These are phyloP conservation scores for Takakia lepidozioides DNA, from an alignment of 225 moss, liverwort and hornwort genomes.

Conservation along the genomic window DNA sequence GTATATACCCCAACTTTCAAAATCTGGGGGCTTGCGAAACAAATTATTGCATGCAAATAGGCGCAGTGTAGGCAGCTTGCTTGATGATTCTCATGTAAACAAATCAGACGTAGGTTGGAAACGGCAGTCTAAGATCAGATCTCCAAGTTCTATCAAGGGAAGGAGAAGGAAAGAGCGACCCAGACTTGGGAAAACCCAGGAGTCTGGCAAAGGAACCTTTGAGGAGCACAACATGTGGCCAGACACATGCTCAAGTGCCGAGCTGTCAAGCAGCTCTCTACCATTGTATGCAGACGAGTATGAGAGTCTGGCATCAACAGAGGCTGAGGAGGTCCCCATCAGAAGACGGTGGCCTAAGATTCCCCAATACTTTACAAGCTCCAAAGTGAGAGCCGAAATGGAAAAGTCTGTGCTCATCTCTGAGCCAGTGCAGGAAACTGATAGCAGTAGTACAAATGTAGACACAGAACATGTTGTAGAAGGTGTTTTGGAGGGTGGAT, in stretches of 20 bases:
- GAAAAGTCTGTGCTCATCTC: slow-evolving; percentile 16
- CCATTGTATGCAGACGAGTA: slow-evolving; percentile 15
- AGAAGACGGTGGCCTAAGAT: slow-evolving; percentile 37
- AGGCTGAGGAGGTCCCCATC: slow-evolving; percentile 15
- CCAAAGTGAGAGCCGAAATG: slow-evolving; percentile 7
- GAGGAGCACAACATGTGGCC: slow-evolving; percentile 17
- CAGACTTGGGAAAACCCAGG: slow-evolving; percentile 21
- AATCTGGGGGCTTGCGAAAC: slow-evolving; percentile 1
- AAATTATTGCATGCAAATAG: neutral
- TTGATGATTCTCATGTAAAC: slow-evolving; percentile 1
- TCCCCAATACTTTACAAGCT: slow-evolving; percentile 18
- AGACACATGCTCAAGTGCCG: slow-evolving; percentile 15
- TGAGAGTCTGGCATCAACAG: slow-evolving; percentile 29
- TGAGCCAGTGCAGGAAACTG: slow-evolving; percentile 15
- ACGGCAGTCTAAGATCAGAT: slow-evolving; percentile 14
- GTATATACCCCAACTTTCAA: slow-evolving; percentile 14
- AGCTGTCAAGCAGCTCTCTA: slow-evolving; percentile 25
- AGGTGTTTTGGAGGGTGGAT: neutral
- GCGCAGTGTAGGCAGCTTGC: slow-evolving; percentile 16
- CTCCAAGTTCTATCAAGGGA: slow-evolving; percentile 24
- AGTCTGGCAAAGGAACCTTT: slow-evolving; percentile 10
- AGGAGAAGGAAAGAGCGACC: slow-evolving; percentile 25
- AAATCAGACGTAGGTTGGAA: slow-evolving; percentile 5
- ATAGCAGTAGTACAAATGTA: slow-evolving; percentile 15
- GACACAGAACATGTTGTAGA: slow-evolving; percentile 10